Conservation (phyloP, 345 rosid genomes). For the Cardiospermum halicacabum region DNA sequence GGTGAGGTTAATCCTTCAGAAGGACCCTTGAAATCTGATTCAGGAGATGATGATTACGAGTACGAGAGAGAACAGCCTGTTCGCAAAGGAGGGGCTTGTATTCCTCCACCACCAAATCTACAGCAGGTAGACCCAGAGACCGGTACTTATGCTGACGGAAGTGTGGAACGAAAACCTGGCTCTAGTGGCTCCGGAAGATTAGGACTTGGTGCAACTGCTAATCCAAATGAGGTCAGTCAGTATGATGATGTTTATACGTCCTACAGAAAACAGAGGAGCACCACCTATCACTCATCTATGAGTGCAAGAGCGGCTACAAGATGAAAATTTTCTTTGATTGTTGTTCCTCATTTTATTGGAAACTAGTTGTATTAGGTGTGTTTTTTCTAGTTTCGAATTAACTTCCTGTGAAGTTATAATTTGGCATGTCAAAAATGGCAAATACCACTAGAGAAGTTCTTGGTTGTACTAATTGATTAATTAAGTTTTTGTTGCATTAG, state of each 20-base stretch:
- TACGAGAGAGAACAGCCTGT: constrained; percentile 57
- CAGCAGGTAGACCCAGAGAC: constrained; percentile 88
- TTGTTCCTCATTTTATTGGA: background rate
- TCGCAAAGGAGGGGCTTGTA: constrained; percentile 85
- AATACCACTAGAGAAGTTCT: background rate
- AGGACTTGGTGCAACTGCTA: constrained; percentile 81
- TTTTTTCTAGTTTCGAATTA: background rate
- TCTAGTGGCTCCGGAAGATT: constrained; percentile 64
- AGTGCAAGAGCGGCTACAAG: constrained; percentile 77
- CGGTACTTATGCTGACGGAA: constrained; percentile 79
- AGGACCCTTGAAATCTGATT: constrained; percentile 59
- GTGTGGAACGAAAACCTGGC: constrained; percentile 63
- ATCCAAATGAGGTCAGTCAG: constrained; percentile 86
- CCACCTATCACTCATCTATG: constrained; percentile 83
- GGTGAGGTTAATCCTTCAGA: constrained; percentile 90
- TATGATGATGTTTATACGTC: constrained; percentile 94
- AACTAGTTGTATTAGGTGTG: background rate
- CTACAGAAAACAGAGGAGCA: constrained; percentile 91
- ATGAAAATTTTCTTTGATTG: constrained; percentile 16
- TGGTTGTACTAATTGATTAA: background rate
- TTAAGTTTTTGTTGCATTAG: background rate
- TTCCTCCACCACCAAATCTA: constrained; percentile 91
- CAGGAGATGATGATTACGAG: constrained; percentile 61
- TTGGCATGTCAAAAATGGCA: background rate
- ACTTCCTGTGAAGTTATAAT: background rate